phyloP scores from a whole-genome alignment of 179 eudicot species.

The Beta macrorhiza region DNA sequence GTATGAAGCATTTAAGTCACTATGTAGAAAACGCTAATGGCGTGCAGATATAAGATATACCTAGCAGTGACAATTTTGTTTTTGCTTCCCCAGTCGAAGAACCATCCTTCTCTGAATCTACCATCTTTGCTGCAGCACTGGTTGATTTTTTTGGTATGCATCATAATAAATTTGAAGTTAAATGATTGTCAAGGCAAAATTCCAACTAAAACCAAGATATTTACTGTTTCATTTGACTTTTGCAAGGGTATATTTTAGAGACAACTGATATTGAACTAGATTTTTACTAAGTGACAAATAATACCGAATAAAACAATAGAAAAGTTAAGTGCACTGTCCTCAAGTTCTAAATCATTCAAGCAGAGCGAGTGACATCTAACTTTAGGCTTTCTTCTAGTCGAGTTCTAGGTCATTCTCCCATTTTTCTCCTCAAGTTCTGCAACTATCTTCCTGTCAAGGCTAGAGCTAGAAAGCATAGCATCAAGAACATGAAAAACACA shows the following conservation, averaged over 20 bases:
- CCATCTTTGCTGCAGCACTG: conserved; percentile 38
- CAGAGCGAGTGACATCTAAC: not conserved
- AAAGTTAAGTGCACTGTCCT: not conserved
- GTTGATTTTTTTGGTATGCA: conserved; percentile 17
- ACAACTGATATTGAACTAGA: not conserved
- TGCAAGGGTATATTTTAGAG: not conserved
- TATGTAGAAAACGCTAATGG: not conserved
- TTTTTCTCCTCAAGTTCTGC: not conserved
- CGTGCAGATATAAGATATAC: conserved; percentile 29
- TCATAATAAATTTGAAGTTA: not conserved
- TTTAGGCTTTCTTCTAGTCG: not conserved
- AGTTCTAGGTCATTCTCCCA: not conserved
- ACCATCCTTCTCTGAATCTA: conserved; percentile 48
- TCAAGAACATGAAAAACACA: too few species aligned
- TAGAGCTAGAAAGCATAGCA: not conserved
- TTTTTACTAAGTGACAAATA: not conserved
- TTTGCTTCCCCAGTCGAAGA: conserved; percentile 43
- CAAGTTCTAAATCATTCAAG: not conserved
- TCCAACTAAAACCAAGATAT: not conserved
- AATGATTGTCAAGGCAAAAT: not conserved
- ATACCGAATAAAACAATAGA: too few species aligned
- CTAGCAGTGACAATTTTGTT: conserved; percentile 54
- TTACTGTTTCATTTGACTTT: not conserved
- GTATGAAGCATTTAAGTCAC: not conserved
- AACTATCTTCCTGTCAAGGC: not conserved